A percentile compares a stretch with the other conserved stretches of the same genome.
These are phyloP conservation scores for Tarenaya hassleriana DNA, from an alignment of 345 rosid genomes.

Conservation along the genomic window DNA sequence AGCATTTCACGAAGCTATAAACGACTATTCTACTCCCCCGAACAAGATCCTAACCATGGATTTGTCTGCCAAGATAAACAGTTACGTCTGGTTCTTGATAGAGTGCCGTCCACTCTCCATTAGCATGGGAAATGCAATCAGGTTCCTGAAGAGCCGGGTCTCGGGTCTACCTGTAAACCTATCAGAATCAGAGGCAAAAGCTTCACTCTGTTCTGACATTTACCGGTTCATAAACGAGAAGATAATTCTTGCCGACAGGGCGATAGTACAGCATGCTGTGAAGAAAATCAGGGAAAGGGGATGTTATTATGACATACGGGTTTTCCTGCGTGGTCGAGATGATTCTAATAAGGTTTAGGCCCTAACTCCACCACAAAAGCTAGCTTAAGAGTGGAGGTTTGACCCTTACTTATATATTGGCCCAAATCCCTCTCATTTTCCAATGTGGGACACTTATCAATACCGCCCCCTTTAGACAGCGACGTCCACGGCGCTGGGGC, in stretches of 20 bases:
- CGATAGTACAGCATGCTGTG: constrained; percentile 81
- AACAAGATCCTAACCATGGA: constrained; percentile 74
- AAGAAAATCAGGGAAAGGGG: constrained; percentile 85
- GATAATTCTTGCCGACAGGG: constrained; percentile 63
- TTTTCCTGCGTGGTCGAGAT: constrained; percentile 81
- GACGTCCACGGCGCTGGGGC: too few species aligned
- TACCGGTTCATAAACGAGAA: constrained; percentile 76
- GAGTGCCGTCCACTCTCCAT: constrained; percentile 90
- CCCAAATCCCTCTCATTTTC: too few species aligned
- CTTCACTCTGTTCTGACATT: constrained; percentile 58
- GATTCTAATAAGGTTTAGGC: too few species aligned
- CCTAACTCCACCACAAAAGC: too few species aligned
- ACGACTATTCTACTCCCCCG: constrained; percentile 69
- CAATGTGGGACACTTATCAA: too few species aligned
- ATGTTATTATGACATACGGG: constrained; percentile 90
- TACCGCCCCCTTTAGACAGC: too few species aligned
- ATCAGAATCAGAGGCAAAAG: constrained; percentile 73
- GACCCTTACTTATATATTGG: too few species aligned
- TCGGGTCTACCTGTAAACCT: constrained; percentile 61
- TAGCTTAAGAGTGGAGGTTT: too few species aligned
- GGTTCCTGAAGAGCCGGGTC: constrained; percentile 65
- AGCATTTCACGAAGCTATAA: constrained; percentile 81
- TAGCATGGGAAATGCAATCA: constrained; percentile 93
- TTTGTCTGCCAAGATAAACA: constrained; percentile 72
- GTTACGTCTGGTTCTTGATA: constrained; percentile 76